Evolutionary conservation across 2,329 filamentous ascomycete genomes (phyloP).

Genomic region (Claviceps pazoutovae): DNA sequence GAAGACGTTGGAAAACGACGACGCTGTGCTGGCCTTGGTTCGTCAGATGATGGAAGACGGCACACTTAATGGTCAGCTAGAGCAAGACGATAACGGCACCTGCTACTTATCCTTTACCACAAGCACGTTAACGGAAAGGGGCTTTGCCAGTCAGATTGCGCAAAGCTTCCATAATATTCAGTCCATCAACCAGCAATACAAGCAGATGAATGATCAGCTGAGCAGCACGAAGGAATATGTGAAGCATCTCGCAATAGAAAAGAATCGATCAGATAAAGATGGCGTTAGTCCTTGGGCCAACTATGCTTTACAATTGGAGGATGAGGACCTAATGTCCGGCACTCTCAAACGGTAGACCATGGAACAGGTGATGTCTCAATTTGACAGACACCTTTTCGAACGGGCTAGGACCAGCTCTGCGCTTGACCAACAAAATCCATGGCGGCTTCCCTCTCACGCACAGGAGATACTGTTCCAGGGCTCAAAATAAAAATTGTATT

Average conservation of each 20-base stretch:
- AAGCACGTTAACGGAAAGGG: slow-evolving; percentile 31
- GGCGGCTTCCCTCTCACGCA: not conserved
- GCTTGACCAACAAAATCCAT: too few relatives aligned
- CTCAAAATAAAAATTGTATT: not conserved
- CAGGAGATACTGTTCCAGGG: not conserved
- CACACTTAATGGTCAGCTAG: slow-evolving; percentile 39
- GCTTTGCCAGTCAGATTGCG: slow-evolving; percentile 35
- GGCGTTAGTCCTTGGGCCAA: slow-evolving; percentile 19
- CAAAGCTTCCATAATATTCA: slow-evolving; percentile 28
- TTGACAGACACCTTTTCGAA: too few relatives aligned
- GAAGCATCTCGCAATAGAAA: slow-evolving; percentile 30
- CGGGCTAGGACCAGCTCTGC: too few relatives aligned
- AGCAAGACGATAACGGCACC: slow-evolving; percentile 26
- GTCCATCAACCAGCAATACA: slow-evolving; percentile 32
- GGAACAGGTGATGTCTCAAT: not conserved
- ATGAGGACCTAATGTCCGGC: slow-evolving; percentile 48
- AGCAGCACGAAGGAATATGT: slow-evolving; percentile 43
- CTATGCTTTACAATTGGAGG: slow-evolving; percentile 37
- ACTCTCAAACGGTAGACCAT: slow-evolving; percentile 7
- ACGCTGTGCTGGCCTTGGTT: slow-evolving; percentile 32
- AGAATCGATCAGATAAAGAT: slow-evolving; percentile 32
- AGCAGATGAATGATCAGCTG: slow-evolving; percentile 39
- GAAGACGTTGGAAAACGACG: slow-evolving; percentile 24
- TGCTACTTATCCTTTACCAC: slow-evolving; percentile 36
- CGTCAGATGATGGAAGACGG: slow-evolving; percentile 40